Evolutionary conservation across 208 protist genomes (phyloP), one percentile per base, ranked within the genome.

Genomic region (Porcisia deanei): DNA sequence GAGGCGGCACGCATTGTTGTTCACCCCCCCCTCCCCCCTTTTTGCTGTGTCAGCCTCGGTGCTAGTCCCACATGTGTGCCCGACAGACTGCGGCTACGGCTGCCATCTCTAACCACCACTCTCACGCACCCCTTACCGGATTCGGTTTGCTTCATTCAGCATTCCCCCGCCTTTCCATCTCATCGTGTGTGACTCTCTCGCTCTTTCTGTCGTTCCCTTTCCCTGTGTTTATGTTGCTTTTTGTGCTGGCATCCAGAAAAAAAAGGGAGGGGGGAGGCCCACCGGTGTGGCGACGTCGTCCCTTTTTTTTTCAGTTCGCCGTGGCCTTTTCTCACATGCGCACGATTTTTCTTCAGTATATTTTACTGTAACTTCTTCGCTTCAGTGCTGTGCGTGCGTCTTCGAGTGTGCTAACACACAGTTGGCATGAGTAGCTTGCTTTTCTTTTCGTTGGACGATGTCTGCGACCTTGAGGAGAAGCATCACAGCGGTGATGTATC

Each of bases 361-460:
- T 6, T 49, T 67, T 7, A 2, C 63, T 22, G 30, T 30, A 30
- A 41, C 41, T 22, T 1, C 63, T 41, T 67, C 63, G 22, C 39
- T 16, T n/a, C 22, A 49, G 39, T 25, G 41, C 9, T 14, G 52
- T 10, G 45, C 66, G 45, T 67, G 57, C 0, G 41, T 49, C 7
- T 22, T 67, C 9, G 39, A 3, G 9, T 49, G 37, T n/a, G 63
- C 6, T 8, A 18, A 41, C 9, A 37, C 66, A n/a, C 18, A 61
- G n/a, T 20, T 37, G 41, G 20, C 53, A 83, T 82, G 78, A 52
- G 30, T n/a, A 60, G 45, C 37, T 52, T 85, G 9, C 66, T 64
- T 37, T 78, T 41, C 14, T 85, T 85, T 37, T 78, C 70, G 6
- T 55, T 78, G 14, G 67, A 64, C 45, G 76, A 80, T 41, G 39